Conservation (phyloP, 2,329 filamentous ascomycete genomes). For the Alternaria gansuensis region DNA sequence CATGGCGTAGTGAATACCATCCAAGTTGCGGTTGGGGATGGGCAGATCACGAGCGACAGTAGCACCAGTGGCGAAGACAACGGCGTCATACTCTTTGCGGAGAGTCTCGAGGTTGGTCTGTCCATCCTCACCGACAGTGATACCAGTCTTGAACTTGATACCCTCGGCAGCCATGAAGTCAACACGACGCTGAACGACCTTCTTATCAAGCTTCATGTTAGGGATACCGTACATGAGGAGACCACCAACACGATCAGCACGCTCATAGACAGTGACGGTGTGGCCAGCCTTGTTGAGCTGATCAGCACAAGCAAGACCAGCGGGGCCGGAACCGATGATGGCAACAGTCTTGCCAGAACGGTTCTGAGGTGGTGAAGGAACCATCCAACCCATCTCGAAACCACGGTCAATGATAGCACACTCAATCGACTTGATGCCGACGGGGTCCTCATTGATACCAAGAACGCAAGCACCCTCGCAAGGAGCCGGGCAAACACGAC, state of each 20-base stretch:
- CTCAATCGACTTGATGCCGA: slow-evolving; percentile 98
- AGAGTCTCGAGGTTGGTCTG: slow-evolving; percentile 74
- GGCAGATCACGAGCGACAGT: slow-evolving; percentile 93
- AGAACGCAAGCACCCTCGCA: slow-evolving; percentile 96
- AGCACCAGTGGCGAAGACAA: slow-evolving; percentile 90
- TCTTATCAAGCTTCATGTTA: slow-evolving; percentile 99
- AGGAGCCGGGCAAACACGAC: slow-evolving; percentile 94
- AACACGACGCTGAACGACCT: slow-evolving; percentile 91
- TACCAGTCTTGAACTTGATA: slow-evolving; percentile 79
- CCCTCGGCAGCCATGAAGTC: slow-evolving; percentile 95
- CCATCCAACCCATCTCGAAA: slow-evolving; percentile 98
- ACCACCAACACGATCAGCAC: slow-evolving; percentile 87
- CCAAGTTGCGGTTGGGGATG: slow-evolving; percentile 85
- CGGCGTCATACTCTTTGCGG: slow-evolving; percentile 77
- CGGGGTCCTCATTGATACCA: slow-evolving; percentile 95
- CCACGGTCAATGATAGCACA: slow-evolving; percentile 97
- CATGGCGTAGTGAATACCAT: slow-evolving; percentile 96
- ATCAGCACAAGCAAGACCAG: slow-evolving; percentile 88
- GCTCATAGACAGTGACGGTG: slow-evolving; percentile 88
- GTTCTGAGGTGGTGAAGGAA: slow-evolving; percentile 77
- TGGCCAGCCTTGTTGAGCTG: slow-evolving; percentile 95
- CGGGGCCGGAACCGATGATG: slow-evolving; percentile 89
- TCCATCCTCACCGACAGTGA: slow-evolving; percentile 80
- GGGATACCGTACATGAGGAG: slow-evolving; percentile 98
- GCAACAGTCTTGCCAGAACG: slow-evolving; percentile 90